Evolutionary conservation across 169 alveolate species (phyloP).

Genomic region (Condylostoma magnum): DNA sequence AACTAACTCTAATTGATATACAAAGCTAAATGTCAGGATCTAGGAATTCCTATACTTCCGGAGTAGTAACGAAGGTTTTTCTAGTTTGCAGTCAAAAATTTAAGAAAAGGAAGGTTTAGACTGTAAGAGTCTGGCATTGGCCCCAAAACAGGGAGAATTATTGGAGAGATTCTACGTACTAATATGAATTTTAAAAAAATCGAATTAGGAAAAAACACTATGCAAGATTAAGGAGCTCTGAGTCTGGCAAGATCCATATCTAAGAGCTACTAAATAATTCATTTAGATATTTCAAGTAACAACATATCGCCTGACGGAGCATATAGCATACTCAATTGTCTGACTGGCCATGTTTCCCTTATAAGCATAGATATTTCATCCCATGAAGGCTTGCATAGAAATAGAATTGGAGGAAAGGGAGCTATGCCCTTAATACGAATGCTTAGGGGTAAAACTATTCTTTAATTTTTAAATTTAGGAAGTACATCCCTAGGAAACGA

Average conservation of each 20-base stretch:
- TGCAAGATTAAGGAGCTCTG: constrained; percentile 74
- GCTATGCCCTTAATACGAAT: constrained; percentile 44
- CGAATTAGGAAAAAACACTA: constrained; percentile 56
- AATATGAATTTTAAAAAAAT: constrained; percentile 41
- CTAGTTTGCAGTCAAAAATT: constrained; percentile 28
- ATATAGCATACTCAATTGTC: constrained; percentile 42
- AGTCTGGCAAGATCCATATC: constrained; percentile 49
- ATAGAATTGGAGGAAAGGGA: constrained; percentile 65
- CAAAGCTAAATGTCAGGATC: constrained; percentile 46
- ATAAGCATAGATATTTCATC: constrained; percentile 59
- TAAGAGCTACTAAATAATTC: constrained; percentile 51
- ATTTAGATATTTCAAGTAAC: constrained; percentile 67
- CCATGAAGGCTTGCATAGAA: constrained; percentile 75
- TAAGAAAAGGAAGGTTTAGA: constrained; percentile 25
- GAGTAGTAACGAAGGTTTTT: constrained; percentile 38
- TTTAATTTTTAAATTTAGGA: constrained; percentile 59
- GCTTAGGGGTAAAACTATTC: constrained; percentile 45
- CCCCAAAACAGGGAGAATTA: constrained; percentile 25
- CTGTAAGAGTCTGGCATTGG: constrained; percentile 37
- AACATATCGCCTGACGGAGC: constrained; percentile 73
- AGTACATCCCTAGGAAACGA: constrained; percentile 55
- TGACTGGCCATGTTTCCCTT: constrained; percentile 50
- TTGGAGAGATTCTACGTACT: constrained; percentile 23
- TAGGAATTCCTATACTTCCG: constrained; percentile 38
- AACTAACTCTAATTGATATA: too few relatives aligned